These are phyloP conservation scores for Naganishia randhawae DNA, from an alignment of 768 basidiomycete genomes.

Conservation along the genomic window DNA sequence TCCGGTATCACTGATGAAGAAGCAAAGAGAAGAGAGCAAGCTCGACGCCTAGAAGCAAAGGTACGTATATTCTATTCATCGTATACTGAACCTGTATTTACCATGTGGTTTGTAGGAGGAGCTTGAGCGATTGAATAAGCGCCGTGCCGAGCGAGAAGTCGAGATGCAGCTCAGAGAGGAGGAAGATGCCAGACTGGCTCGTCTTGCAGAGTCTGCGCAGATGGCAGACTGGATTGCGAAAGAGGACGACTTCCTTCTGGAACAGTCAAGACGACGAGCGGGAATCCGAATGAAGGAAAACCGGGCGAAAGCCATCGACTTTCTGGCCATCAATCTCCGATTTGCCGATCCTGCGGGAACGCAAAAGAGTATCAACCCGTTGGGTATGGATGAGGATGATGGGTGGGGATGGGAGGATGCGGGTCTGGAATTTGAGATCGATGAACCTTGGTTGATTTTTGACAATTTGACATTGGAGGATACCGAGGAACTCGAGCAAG, in stretches of 20 bases:
- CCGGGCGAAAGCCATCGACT: constrained; percentile 97
- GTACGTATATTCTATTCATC: constrained; percentile 27
- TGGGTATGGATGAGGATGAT: constrained; percentile 59
- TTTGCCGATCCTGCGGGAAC: constrained; percentile 64
- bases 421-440: constrained; percentile 93
- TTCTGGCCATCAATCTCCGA: constrained; percentile 88
- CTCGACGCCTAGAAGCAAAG: constrained; percentile 81
- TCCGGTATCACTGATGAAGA: constrained; percentile 75
- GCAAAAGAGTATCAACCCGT: constrained; percentile 53
- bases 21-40: constrained; percentile 69
- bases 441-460: constrained; percentile 96
- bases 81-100: neutral
- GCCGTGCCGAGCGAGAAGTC: constrained; percentile 85
- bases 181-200: constrained; percentile 82
- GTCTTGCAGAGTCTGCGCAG: constrained; percentile 87
- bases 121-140: constrained; percentile 79
- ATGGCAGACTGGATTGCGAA: constrained; percentile 98
- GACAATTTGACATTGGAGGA: constrained; percentile 86
- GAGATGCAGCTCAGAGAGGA: constrained; percentile 85
- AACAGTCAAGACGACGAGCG: constrained; percentile 84
- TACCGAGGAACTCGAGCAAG: constrained; percentile 86
- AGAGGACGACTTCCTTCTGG: constrained; percentile 94
- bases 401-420: constrained; percentile 68
- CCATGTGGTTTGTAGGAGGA: constrained; percentile 59
- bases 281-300: constrained; percentile 93